A percentile compares a stretch with the other conserved stretches of the same genome.
phyloP scores from a whole-genome alignment of 208 protist genomes.

The Acanthamoeba culbertsoni region DNA sequence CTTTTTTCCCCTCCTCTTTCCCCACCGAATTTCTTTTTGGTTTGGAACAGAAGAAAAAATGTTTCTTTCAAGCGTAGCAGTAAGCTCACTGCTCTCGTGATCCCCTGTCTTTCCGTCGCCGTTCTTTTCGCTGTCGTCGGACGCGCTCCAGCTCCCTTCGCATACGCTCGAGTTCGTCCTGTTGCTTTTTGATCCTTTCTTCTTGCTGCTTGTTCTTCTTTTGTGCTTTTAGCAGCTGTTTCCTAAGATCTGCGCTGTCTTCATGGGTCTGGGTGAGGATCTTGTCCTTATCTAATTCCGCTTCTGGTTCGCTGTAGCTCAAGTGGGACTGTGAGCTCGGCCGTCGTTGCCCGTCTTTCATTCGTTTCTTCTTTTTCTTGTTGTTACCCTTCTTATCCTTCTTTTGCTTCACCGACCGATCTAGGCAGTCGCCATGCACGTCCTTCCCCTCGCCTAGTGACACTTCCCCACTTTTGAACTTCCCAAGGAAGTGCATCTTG shows the following conservation, averaged over 20 bases:
- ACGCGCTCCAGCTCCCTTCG: slow-evolving; percentile 11
- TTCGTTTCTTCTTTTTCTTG: background rate
- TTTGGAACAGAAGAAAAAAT: too few relatives aligned
- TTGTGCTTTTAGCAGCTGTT: background rate
- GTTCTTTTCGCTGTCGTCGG: slow-evolving; percentile 24
- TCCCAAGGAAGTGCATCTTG: slow-evolving; percentile 39
- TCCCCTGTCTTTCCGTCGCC: background rate
- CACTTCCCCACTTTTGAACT: background rate
- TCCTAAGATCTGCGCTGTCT: background rate
- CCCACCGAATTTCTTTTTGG: too few relatives aligned
- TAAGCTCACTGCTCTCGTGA: background rate
- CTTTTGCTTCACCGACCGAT: background rate
- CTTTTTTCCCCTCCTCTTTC: too few relatives aligned
- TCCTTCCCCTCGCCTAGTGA: background rate
- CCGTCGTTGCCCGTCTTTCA: background rate
- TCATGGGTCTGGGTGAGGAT: background rate
- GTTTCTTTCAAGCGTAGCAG: too few relatives aligned
- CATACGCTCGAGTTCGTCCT: background rate
- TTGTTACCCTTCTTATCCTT: background rate
- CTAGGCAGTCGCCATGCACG: background rate
- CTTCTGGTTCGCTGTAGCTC: slow-evolving; percentile 2
- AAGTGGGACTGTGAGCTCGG: background rate
- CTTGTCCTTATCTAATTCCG: background rate
- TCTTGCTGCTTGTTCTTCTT: slow-evolving; percentile 39
- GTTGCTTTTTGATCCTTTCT: slow-evolving; percentile 6